These are phyloP conservation scores for Schwanniomyces occidentalis DNA, from an alignment of 805 yeast species.

Conservation along the genomic window DNA sequence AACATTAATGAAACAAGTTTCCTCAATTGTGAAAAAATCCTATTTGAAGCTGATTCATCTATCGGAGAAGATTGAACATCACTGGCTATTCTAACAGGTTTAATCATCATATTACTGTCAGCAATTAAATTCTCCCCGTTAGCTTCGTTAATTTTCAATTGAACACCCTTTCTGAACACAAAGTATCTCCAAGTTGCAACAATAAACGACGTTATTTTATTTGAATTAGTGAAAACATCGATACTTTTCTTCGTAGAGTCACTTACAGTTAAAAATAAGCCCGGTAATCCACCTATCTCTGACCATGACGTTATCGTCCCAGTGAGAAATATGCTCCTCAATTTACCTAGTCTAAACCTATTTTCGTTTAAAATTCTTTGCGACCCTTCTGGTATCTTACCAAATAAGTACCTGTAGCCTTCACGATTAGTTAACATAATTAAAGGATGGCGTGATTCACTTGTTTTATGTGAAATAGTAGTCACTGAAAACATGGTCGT, in stretches of 20 bases:
- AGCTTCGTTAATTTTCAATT: slow-evolving; percentile 39
- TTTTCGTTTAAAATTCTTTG: slow-evolving; percentile 73
- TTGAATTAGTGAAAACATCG: slow-evolving; percentile 49
- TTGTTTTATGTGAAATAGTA: slow-evolving; percentile 52
- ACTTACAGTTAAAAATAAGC: slow-evolving; percentile 75
- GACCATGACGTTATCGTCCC: slow-evolving; percentile 73
- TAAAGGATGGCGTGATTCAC: slow-evolving; percentile 59
- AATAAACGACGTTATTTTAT: slow-evolving; percentile 42
- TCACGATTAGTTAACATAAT: slow-evolving; percentile 49
- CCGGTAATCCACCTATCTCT: slow-evolving; percentile 90
- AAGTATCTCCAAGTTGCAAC: slow-evolving; percentile 85
- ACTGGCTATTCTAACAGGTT: slow-evolving; percentile 31
- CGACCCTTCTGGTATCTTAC: slow-evolving; percentile 81
- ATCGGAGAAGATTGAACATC: background rate
- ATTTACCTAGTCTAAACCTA: slow-evolving; percentile 54
- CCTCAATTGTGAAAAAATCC: slow-evolving; percentile 18
- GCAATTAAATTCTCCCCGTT: slow-evolving; percentile 28
- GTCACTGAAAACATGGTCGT: slow-evolving; percentile 49
- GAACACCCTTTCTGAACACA: slow-evolving; percentile 75
- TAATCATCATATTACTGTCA: slow-evolving; percentile 39
- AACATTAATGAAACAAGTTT: slow-evolving; percentile 56
- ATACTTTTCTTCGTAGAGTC: slow-evolving; percentile 69
- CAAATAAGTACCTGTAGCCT: slow-evolving; percentile 66
- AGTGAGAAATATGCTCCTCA: slow-evolving; percentile 69
- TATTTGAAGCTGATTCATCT: slow-evolving; percentile 4